phyloP scores from a whole-genome alignment of 208 protist genomes.

The Leishmania aethiopica region DNA sequence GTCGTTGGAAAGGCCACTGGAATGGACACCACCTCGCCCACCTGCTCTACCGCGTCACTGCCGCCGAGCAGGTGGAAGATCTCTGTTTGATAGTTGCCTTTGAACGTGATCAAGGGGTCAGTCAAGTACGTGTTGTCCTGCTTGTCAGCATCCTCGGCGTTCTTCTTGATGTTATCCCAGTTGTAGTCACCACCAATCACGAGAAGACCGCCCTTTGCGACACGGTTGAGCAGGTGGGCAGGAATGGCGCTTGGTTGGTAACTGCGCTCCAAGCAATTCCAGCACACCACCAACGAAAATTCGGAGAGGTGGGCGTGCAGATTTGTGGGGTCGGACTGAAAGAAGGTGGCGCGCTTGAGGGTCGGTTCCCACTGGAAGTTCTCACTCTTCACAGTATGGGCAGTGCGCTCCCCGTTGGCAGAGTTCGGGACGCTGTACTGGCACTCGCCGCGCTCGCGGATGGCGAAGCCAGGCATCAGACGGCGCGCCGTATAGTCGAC shows the following conservation, averaged over 20 bases:
- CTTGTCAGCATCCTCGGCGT: constrained; percentile 18
- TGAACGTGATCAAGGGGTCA: constrained; percentile 31
- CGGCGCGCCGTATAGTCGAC: constrained; percentile 84
- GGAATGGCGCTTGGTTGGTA: constrained; percentile 76
- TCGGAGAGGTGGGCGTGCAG: constrained; percentile 80
- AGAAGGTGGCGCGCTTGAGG: constrained; percentile 77
- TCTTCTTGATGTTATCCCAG: constrained; percentile 55
- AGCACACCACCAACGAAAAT: constrained; percentile 86
- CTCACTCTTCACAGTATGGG: constrained; percentile 38
- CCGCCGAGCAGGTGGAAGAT: constrained; percentile 76
- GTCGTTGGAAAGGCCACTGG: constrained; percentile 63
- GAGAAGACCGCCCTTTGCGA: constrained; percentile 69
- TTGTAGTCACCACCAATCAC: constrained; percentile 75
- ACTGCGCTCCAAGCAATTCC: constrained; percentile 88
- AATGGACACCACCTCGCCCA: constrained; percentile 57
- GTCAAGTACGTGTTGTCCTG: constrained; percentile 55
- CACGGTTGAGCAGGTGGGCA: constrained; percentile 65
- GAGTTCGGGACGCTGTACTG: constrained; percentile 59
- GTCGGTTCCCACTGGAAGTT: constrained; percentile 61
- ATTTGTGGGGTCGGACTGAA: constrained; percentile 89
- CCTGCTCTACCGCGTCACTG: constrained; percentile 53
- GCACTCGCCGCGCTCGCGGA: constrained; percentile 79
- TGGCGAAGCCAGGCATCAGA: constrained; percentile 86
- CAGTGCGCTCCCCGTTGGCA: constrained; percentile 33
- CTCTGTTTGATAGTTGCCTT: constrained; percentile 39